Evolutionary conservation across 2,329 filamentous ascomycete species (phyloP).

Genomic region (Fonsecaea nubica): DNA sequence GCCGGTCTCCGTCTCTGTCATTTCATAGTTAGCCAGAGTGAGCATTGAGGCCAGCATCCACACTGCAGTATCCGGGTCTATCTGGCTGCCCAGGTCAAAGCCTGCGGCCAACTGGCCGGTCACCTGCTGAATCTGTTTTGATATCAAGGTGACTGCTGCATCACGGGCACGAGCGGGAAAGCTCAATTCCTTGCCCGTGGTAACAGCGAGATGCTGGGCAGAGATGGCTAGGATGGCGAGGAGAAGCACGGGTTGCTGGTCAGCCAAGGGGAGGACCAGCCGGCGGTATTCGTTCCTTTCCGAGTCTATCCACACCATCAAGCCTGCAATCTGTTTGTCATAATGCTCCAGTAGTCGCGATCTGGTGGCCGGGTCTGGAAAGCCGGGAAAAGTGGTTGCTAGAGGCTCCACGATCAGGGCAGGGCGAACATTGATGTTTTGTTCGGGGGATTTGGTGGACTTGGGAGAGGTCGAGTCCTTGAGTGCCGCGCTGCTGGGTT

Average conservation of each 20-base stretch:
- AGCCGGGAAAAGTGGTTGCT: constrained; percentile 27
- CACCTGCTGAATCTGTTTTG: constrained; percentile 31
- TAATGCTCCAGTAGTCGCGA: constrained; percentile 73
- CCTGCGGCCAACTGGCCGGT: constrained; percentile 30
- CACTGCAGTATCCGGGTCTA: constrained; percentile 34
- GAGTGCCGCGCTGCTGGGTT: constrained; percentile 18
- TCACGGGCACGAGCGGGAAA: constrained; percentile 34
- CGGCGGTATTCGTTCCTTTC: constrained; percentile 35
- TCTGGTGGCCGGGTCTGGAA: constrained; percentile 79
- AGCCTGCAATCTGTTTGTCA: constrained; percentile 34
- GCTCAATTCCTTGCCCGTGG: constrained; percentile 24
- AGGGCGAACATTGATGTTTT: constrained; percentile 8
- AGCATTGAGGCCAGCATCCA: constrained; percentile 38
- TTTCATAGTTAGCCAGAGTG: constrained; percentile 34
- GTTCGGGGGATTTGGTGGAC: constrained; percentile 18
- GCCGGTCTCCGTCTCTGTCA: constrained; percentile 32
- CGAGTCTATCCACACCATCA: constrained; percentile 37
- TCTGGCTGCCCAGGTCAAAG: constrained; percentile 29
- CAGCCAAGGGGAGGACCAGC: constrained; percentile 31
- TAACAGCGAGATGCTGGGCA: constrained; percentile 35
- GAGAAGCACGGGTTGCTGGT: constrained; percentile 30
- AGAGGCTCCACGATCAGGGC: constrained; percentile 22
- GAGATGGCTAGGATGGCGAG: constrained; percentile 35
- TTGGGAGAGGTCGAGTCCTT: constrained; percentile 25
- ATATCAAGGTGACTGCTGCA: constrained; percentile 34